These are phyloP conservation scores for Leishmania turanica DNA, from an alignment of 208 protist genomes.

Conservation along the genomic window DNA sequence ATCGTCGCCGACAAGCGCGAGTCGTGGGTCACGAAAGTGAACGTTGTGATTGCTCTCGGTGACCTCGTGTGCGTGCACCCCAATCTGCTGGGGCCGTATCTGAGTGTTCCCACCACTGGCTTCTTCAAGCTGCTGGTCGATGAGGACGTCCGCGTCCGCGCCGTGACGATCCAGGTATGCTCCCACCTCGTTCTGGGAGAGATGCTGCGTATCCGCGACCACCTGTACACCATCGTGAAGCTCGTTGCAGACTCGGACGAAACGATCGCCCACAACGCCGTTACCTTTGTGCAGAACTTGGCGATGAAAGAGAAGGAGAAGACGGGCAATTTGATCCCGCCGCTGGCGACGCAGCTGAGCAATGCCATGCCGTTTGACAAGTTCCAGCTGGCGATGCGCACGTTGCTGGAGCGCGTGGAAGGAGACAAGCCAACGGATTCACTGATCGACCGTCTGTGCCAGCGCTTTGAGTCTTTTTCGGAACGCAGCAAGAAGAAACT, in stretches of 20 bases:
- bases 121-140: conserved; percentile 89
- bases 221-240: conserved; percentile 87
- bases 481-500: conserved; percentile 77
- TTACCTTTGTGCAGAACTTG: conserved; percentile 90
- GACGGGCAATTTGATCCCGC: conserved; percentile 89
- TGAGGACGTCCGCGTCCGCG: conserved; percentile 84
- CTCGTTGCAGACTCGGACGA: conserved; percentile 88
- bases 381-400: conserved; percentile 86
- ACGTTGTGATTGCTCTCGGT: conserved; percentile 86
- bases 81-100: conserved; percentile 81
- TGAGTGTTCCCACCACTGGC: conserved; percentile 70
- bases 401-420: conserved; percentile 86
- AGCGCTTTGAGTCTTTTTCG: conserved; percentile 83
- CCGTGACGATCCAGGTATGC: conserved; percentile 92
- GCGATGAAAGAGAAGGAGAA: conserved; percentile 90
- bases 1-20: conserved; percentile 76
- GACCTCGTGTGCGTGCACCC: conserved; percentile 91
- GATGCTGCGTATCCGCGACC: conserved; percentile 90
- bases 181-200: conserved; percentile 90
- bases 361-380: conserved; percentile 76
- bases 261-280: conserved; percentile 81
- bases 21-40: conserved; percentile 89
- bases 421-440: conserved; percentile 91
- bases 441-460: conserved; percentile 84
- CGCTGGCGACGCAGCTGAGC: conserved; percentile 78